Conservation (phyloP, 106 monocot genomes). For the Apostasia shenzhenica region DNA sequence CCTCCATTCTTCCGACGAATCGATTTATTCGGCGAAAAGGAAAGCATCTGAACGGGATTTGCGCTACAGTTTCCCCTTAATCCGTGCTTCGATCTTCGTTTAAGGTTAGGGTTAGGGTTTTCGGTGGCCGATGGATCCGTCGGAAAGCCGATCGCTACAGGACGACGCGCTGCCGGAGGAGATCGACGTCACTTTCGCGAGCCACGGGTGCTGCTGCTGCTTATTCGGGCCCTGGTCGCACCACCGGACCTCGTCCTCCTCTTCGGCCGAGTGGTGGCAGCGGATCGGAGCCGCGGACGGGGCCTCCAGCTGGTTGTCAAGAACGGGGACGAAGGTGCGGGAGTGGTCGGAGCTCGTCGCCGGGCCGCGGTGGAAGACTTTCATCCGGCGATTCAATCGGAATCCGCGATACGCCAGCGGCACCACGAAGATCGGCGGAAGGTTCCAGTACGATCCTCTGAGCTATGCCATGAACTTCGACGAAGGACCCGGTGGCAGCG, state of each 20-base stretch:
- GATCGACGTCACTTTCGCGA: background rate
- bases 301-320: background rate
- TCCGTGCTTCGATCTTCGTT: too few relatives aligned
- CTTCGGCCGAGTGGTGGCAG: background rate
- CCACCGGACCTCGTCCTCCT: background rate
- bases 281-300: background rate
- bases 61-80: too few relatives aligned
- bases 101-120: slow-evolving; percentile 10
- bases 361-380: slow-evolving; percentile 68
- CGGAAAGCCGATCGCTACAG: background rate
- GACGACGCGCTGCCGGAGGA: background rate
- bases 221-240: background rate
- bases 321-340: slow-evolving; percentile 15
- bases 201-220: slow-evolving; percentile 1
- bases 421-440: background rate
- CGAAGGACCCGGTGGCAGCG: slow-evolving; percentile 27
- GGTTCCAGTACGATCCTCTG: slow-evolving; percentile 46
- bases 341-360: slow-evolving; percentile 61
- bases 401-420: background rate
- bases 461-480: slow-evolving; percentile 77
- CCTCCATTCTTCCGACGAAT: background rate
- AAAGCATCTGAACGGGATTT: background rate
- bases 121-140: background rate
- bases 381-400: slow-evolving; percentile 45
- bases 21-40: background rate